Evolutionary conservation across 495 filamentous ascomycete species (phyloP).

Genomic region (Evernia prunastri): DNA sequence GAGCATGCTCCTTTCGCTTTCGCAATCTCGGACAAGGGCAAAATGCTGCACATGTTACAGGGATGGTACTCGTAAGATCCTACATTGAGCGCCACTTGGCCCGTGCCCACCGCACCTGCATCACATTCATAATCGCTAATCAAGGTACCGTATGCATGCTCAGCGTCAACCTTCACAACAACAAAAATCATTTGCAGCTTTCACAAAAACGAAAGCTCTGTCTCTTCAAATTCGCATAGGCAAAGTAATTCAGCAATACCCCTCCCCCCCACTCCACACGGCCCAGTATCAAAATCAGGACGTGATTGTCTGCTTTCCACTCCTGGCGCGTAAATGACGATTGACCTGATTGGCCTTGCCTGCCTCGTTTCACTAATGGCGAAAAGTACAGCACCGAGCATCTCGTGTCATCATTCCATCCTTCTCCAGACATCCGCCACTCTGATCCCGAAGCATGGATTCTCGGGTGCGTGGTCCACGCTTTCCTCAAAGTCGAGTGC

Average conservation of each 20-base stretch:
- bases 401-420: background rate
- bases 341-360: background rate
- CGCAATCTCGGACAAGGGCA: background rate
- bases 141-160: background rate
- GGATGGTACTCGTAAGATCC: too few relatives aligned
- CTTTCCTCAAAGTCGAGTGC: background rate
- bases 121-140: background rate
- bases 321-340: background rate
- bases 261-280: too few relatives aligned
- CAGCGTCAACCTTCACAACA: background rate
- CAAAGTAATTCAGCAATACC: too few relatives aligned
- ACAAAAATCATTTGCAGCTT: background rate
- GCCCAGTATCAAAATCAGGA: background rate
- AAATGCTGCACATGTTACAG: too few relatives aligned
- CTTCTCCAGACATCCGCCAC: background rate
- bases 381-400: too few relatives aligned
- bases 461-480: background rate
- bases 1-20: background rate
- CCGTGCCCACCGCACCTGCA: background rate
- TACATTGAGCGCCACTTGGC: too few relatives aligned
- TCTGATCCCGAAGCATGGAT: background rate
- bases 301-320: background rate
- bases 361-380: background rate
- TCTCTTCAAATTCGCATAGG: background rate
- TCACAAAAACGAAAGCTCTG: background rate